phyloP scores from a whole-genome alignment of 768 basidiomycete genomes.

The Saitozyma sp. region DNA sequence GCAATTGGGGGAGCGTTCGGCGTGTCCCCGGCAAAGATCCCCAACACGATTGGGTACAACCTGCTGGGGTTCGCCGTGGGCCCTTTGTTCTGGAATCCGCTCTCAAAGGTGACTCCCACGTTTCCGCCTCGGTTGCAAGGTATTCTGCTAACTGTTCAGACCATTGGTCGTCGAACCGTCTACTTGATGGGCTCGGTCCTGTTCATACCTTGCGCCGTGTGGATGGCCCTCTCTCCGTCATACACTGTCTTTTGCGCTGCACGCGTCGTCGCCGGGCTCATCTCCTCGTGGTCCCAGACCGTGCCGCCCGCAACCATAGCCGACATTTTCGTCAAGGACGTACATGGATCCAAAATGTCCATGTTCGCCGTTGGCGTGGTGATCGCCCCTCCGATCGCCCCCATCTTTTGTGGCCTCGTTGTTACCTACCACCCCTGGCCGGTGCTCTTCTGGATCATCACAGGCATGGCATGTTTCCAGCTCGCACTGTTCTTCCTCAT shows the following conservation, averaged over 20 bases:
- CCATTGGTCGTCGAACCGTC: slow-evolving; percentile 27
- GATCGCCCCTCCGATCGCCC: slow-evolving; percentile 32
- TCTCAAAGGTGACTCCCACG: slow-evolving; percentile 13
- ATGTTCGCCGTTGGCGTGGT: slow-evolving; percentile 26
- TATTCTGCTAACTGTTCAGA: slow-evolving; percentile 3
- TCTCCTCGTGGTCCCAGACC: slow-evolving; percentile 25
- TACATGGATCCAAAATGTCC: slow-evolving; percentile 31
- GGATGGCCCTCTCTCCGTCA: slow-evolving; percentile 20
- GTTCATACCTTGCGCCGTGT: slow-evolving; percentile 31
- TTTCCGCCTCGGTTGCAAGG: not conserved
- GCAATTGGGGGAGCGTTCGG: slow-evolving; percentile 4
- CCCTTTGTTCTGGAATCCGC: slow-evolving; percentile 35
- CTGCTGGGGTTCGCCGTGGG: slow-evolving; percentile 39
- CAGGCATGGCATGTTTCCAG: slow-evolving; percentile 26
- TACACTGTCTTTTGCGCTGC: slow-evolving; percentile 28
- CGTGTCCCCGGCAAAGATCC: slow-evolving; percentile 16
- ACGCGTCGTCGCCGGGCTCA: slow-evolving; percentile 28
- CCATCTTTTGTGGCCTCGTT: slow-evolving; percentile 30
- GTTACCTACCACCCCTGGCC: slow-evolving; percentile 26
- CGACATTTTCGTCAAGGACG: slow-evolving; percentile 31
- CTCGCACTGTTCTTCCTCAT: slow-evolving; percentile 24
- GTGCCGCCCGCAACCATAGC: slow-evolving; percentile 33
- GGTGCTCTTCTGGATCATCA: slow-evolving; percentile 35
- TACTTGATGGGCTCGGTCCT: slow-evolving; percentile 29
- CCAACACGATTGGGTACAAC: slow-evolving; percentile 29